These are phyloP conservation scores for Cylindrotheca fusiformis DNA, from an alignment of 108 stramenopile species.

Conservation along the genomic window DNA sequence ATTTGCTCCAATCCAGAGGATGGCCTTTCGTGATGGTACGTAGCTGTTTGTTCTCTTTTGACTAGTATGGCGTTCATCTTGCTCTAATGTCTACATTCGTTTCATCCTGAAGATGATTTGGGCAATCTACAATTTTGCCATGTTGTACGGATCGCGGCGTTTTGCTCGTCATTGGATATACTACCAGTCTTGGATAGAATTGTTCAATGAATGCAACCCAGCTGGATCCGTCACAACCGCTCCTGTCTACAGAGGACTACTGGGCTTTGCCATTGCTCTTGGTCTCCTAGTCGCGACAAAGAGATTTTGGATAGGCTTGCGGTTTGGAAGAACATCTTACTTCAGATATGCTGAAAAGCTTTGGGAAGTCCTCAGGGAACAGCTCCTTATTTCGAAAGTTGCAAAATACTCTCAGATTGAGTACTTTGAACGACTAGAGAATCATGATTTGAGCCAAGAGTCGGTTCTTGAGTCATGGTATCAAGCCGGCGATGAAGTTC, in stretches of 20 bases:
- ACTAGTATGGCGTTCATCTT: background rate
- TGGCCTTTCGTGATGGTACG: conserved; percentile 24
- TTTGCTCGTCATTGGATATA: conserved; percentile 42
- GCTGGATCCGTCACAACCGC: conserved; percentile 25
- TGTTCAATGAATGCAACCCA: conserved; percentile 42
- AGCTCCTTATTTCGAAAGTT: conserved; percentile 52
- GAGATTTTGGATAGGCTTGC: conserved; percentile 37
- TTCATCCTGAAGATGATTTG: conserved; percentile 18
- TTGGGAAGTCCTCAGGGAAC: conserved; percentile 48
- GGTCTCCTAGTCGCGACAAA: conserved; percentile 16
- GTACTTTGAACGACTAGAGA: background rate
- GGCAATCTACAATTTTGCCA: conserved; percentile 32
- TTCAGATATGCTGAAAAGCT: conserved; percentile 46
- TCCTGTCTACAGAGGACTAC: conserved; percentile 8
- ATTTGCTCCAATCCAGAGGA: conserved; percentile 34
- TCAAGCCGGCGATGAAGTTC: background rate
- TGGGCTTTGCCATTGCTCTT: conserved; percentile 9
- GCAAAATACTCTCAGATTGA: conserved; percentile 22
- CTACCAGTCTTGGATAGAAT: conserved; percentile 28
- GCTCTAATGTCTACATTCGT: background rate
- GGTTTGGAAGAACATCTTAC: conserved; percentile 46
- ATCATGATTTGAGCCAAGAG: background rate
- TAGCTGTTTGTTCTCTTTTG: conserved; percentile 1
- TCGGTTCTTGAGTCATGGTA: background rate
- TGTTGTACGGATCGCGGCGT: conserved; percentile 25